Evolutionary conservation across 106 monocot species (phyloP).

Genomic region (Dactylorhiza incarnata): DNA sequence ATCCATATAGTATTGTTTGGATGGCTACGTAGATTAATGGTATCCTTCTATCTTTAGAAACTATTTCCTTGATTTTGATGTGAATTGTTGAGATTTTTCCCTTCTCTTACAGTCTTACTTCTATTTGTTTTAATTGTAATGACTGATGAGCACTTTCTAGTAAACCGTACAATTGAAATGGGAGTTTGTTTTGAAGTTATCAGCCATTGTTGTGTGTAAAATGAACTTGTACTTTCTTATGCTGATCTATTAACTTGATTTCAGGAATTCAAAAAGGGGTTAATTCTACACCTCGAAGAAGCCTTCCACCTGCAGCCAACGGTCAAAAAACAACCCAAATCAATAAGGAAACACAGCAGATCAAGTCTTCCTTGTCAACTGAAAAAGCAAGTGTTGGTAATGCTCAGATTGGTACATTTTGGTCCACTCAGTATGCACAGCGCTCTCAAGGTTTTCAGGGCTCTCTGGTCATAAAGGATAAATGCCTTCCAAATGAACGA

Average conservation of each 20-base stretch:
- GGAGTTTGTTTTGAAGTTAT: not conserved
- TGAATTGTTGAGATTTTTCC: not conserved
- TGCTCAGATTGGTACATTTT: conserved; percentile 41
- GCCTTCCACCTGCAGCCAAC: conserved; percentile 41
- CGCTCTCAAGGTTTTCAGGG: conserved; percentile 7
- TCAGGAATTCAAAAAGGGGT: conserved; percentile 36
- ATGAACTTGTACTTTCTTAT: not conserved
- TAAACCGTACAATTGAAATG: not conserved
- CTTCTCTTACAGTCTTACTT: not conserved
- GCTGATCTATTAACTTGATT: not conserved
- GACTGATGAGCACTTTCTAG: not conserved
- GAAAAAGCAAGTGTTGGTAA: conserved; percentile 17
- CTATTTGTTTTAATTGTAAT: not conserved
- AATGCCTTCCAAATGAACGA: conserved; percentile 20
- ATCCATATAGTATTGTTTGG: not conserved
- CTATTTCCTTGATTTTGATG: not conserved
- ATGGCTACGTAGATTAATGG: not conserved
- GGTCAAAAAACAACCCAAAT: conserved; percentile 11
- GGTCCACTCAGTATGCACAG: conserved; percentile 48
- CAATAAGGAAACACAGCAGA: conserved; percentile 23
- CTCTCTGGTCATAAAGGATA: conserved; percentile 8
- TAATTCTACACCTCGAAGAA: conserved; percentile 32
- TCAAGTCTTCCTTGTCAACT: conserved; percentile 16
- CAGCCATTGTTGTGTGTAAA: not conserved
- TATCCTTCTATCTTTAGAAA: too few relatives aligned